Evolutionary conservation across 2,329 filamentous ascomycete species (phyloP), one percentile per base, ranked within the genome.

Genomic region (Hypoxylon sp.): DNA sequence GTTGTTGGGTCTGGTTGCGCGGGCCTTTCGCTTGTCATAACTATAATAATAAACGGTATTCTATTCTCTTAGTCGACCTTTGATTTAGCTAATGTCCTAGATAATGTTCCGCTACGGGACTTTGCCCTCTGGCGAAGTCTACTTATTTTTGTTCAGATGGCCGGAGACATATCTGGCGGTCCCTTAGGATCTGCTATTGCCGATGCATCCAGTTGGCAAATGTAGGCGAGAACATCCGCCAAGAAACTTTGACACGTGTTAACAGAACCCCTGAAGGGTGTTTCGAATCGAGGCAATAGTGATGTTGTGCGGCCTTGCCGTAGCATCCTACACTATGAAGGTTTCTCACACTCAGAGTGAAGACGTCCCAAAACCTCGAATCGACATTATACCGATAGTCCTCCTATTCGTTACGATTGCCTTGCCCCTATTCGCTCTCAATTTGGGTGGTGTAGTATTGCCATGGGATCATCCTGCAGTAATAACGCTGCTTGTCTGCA

Each of bases 121-220:
- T 63, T 63, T 38, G 60, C 60, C 23, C 53, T 63, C 17, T 63
- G 60, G 60, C 60, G 60, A 19, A 63, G 60, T 23, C 28, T 63
- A 17, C 60, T 63, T 23, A 46, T 63, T 17, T 63, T 63, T 28
- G 38, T 63, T 23, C 60, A 63, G 53, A 63, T 63, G 60, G 53
- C 52, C n/a, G 60, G 60, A n/a, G 60, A 63, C 21, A 57, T 63
- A 32, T 63, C 60, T 2, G 60, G 60, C 2, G 60, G 60, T 1
- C 60, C 60, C 9, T 10, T 63, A 9, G 53, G 53, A 53, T 63
- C 60, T 21, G 46, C 48, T 36, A 63, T 63, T 49, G 53, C 60
- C 48, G 60, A 63, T 36, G 36, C 53, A 52, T 52, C 46, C 17
- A 28, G 53, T 48, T 63, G 60, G 60, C 60, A 58, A 58, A 36